These are phyloP conservation scores for Trifolium pratense DNA, from an alignment of 306 rosid genomes.

Conservation along the genomic window DNA sequence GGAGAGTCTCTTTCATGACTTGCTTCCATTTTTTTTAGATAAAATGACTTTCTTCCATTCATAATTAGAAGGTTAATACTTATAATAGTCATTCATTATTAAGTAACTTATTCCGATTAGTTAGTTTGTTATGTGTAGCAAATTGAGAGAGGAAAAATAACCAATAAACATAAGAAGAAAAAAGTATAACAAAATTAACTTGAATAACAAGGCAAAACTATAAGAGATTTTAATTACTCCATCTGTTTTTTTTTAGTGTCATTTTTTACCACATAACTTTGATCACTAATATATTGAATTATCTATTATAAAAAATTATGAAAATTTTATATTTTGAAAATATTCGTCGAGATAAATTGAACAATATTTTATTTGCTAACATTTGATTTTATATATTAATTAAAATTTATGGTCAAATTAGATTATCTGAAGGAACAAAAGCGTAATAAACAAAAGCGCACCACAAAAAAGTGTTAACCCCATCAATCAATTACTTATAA, in stretches of 20 bases:
- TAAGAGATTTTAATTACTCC: conserved; percentile 30
- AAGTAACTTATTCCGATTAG: conserved; percentile 32
- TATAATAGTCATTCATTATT: conserved; percentile 40
- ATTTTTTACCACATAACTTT: too few relatives aligned
- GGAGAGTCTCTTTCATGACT: conserved; percentile 53
- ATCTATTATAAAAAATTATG: too few relatives aligned
- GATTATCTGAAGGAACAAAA: too few relatives aligned
- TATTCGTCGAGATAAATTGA: too few relatives aligned
- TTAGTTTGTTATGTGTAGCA: conserved; percentile 32
- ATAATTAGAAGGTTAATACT: conserved; percentile 60
- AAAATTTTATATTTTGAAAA: too few relatives aligned
- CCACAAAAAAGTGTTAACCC: conserved; percentile 39
- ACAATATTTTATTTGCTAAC: too few relatives aligned
- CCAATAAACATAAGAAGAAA: not conserved
- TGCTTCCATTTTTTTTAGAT: conserved; percentile 48
- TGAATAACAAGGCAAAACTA: conserved; percentile 44
- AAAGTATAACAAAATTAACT: conserved; percentile 37
- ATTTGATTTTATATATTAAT: too few relatives aligned
- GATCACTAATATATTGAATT: too few relatives aligned
- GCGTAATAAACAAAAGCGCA: conserved; percentile 28
- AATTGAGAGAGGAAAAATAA: conserved; percentile 9
- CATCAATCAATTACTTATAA: conserved; percentile 52
- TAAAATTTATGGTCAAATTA: too few relatives aligned
- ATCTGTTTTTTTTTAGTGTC: too few relatives aligned
- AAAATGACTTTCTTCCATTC: too few relatives aligned